Percentiles rank a stretch among this genome's conserved stretches.
These are phyloP conservation scores for Colletotrichum sp. DNA, from an alignment of 2,329 filamentous ascomycete genomes.

Conservation along the genomic window DNA sequence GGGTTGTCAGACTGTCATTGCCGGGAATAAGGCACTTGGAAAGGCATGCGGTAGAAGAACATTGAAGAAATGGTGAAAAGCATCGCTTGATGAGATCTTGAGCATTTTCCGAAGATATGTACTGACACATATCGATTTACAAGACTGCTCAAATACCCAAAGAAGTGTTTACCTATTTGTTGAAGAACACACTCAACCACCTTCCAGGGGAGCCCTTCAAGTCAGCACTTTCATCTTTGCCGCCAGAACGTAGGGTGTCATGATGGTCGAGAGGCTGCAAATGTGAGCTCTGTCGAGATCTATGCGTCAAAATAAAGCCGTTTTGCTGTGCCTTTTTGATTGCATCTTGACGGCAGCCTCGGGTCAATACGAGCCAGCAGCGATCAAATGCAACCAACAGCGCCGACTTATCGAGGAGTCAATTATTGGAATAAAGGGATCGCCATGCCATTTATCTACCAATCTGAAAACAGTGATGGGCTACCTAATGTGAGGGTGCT, in stretches of 20 bases:
- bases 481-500: accelerated
- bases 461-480: background rate
- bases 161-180: background rate
- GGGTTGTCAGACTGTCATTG: background rate
- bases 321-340: background rate
- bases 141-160: background rate
- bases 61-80: background rate
- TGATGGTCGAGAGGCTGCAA: background rate
- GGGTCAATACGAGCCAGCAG: background rate
- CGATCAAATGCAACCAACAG: background rate
- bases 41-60: background rate
- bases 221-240: background rate
- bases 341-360: background rate
- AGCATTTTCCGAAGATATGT: background rate
- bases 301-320: background rate
- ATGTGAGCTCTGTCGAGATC: background rate
- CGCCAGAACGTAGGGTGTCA: background rate
- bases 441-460: background rate
- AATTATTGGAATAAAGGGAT: background rate
- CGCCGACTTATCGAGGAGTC: background rate
- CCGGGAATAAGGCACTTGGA: background rate
- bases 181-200: accelerated
- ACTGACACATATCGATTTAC: background rate
- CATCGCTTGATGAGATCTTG: background rate
- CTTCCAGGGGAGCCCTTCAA: background rate